Conservation (phyloP, 768 basidiomycete species). For the Phlebiopsis gigantea region DNA sequence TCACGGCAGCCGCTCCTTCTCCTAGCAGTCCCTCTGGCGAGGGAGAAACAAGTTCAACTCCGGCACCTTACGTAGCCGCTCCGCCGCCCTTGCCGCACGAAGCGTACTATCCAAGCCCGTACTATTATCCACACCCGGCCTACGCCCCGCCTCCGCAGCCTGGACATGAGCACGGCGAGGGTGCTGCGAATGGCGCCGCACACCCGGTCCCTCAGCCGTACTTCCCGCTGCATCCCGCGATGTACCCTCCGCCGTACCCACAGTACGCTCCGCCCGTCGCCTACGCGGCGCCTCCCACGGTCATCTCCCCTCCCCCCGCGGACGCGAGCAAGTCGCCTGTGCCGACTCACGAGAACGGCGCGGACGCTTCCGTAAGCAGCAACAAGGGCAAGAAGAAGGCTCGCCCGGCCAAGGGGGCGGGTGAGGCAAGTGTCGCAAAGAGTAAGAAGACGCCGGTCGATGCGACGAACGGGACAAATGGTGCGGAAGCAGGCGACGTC, state of each 20-base stretch:
- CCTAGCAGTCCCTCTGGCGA: constrained; percentile 1
- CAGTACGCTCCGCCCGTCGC: constrained; percentile 14
- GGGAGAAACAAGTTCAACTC: constrained; percentile 7
- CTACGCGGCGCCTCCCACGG: constrained; percentile 17
- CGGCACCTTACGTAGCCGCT: background rate
- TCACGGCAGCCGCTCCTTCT: constrained; percentile 3
- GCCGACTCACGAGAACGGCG: constrained; percentile 14
- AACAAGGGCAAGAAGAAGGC: constrained; percentile 27
- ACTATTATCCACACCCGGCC: constrained; percentile 40
- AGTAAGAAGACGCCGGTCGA: constrained; percentile 29
- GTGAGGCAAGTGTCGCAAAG: constrained; percentile 25
- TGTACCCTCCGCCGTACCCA: constrained; percentile 32
- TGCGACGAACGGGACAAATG: background rate
- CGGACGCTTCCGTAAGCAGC: constrained; percentile 14
- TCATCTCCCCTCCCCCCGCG: constrained; percentile 12
- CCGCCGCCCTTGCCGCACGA: constrained; percentile 26
- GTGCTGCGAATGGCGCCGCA: constrained; percentile 25
- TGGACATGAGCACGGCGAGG: constrained; percentile 36
- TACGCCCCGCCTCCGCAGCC: constrained; percentile 37
- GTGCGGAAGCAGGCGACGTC: constrained; percentile 3
- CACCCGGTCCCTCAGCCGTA: constrained; percentile 28
- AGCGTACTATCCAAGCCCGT: constrained; percentile 40
- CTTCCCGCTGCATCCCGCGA: constrained; percentile 33
- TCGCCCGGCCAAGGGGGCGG: constrained; percentile 22
- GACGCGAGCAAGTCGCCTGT: constrained; percentile 15